Base-by-base conservation (phyloP, 1,139 yeast genomes). In the Taiozyma sp. region DNA sequence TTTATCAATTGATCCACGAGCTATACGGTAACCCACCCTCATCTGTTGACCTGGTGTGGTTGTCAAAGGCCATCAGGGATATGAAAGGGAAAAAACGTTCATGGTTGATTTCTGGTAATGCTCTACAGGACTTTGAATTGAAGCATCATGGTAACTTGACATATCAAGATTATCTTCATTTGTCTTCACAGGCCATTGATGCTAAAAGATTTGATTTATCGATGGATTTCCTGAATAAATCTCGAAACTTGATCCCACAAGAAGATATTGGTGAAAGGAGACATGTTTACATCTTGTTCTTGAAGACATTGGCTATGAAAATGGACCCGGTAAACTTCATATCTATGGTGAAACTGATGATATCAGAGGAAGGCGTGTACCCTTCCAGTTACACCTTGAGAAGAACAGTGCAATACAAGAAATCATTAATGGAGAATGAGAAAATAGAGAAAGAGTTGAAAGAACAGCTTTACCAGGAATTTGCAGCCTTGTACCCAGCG, bases 1-100 rank as follows among this genome's bases (percentile, higher is more conserved):
- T 59, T 8, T 57, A 57, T 37, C 28, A 43, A 3, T 28, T 58
- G n/a, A 48, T 53, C 13, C 52, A 53, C 19, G 48, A 56, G 3
- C 24, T 56, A 3, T 45, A 55, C 42, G n/a, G 41, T 2, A 34
- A 46, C 2, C 44, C 50, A 1, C 54, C 56, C 4, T n/a, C 53
- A 1, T 49, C 48, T 3, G 46, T 58, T 28, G 60, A 61, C 14
- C 24, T 61, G 3, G 6, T 26, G 8, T 42, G 55, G 48, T 37
- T 58, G 4, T 35, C 44, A 16, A 51, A 47, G 5, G 50, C 50
- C 19, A 6, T 54, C 10, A 13, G 22, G 13, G 29, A 22, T 2
- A 10, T 16, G 13, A 22, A 42, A 42, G 16, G 16, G 2, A 11
- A 32, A 22, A 30, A 44, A 9, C 37, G 39, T 13, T 35, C 35